A percentile compares a stretch with the other conserved stretches of the same genome.
Evolutionary conservation across 2,329 filamentous ascomycete species (phyloP).

Genomic region (Aureobasidium sp.): DNA sequence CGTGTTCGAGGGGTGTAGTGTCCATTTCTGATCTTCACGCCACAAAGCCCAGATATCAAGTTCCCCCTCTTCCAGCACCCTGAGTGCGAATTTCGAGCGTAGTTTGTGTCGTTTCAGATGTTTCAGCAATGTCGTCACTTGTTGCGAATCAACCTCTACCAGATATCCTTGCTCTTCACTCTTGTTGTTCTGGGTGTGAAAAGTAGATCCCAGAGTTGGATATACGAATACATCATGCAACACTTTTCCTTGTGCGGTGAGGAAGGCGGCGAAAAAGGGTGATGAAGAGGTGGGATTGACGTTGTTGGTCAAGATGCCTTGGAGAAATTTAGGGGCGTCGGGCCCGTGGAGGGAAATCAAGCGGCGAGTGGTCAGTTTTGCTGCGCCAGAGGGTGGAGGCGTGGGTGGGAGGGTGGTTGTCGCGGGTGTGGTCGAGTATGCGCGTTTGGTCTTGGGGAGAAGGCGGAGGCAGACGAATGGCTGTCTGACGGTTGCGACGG

Average conservation of each 20-base stretch:
- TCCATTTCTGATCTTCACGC: conserved; percentile 59
- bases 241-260: conserved; percentile 84
- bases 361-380: conserved; percentile 73
- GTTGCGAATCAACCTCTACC: conserved; percentile 81
- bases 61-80: conserved; percentile 71
- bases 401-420: conserved; percentile 39
- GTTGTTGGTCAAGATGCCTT: conserved; percentile 86
- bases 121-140: conserved; percentile 68
- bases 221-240: conserved; percentile 94
- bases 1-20: conserved; percentile 28
- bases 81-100: conserved; percentile 78
- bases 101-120: conserved; percentile 91
- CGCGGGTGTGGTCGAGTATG: not conserved
- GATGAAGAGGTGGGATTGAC: conserved; percentile 50
- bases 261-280: conserved; percentile 83
- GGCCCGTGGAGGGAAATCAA: conserved; percentile 82
- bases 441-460: conserved; percentile 11
- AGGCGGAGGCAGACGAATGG: conserved; percentile 22
- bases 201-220: conserved; percentile 53
- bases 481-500: not conserved
- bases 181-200: conserved; percentile 28
- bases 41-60: conserved; percentile 78
- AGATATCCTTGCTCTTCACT: conserved; percentile 65
- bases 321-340: conserved; percentile 86
- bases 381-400: conserved; percentile 57